Evolutionary conservation across 2,329 filamentous ascomycete species (phyloP).

Genomic region (Parastagonospora avenae): DNA sequence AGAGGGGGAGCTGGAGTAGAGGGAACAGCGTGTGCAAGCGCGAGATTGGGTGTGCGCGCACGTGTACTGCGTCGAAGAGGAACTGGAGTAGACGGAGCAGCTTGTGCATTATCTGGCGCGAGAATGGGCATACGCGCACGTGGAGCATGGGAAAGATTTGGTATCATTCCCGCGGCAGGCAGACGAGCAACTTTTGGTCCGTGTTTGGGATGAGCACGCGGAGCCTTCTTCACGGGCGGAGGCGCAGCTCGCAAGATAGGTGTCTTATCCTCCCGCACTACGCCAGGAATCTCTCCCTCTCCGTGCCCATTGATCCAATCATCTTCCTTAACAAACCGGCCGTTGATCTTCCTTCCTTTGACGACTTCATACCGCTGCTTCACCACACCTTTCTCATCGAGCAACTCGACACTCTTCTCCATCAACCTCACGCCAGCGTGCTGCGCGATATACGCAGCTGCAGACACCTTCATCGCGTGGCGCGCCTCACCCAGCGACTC

Average conservation of each 20-base stretch:
- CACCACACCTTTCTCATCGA: not conserved
- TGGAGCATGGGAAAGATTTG: too few relatives aligned
- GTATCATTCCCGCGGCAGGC: too few relatives aligned
- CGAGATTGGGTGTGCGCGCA: too few relatives aligned
- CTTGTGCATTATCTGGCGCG: too few relatives aligned
- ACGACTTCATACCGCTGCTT: slow-evolving; percentile 1
- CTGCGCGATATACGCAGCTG: not conserved
- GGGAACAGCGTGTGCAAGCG: too few relatives aligned
- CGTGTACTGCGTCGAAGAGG: too few relatives aligned
- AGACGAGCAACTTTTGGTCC: too few relatives aligned
- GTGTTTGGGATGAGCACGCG: too few relatives aligned
- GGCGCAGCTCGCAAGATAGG: too few relatives aligned
- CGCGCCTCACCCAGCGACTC: slow-evolving; percentile 2
- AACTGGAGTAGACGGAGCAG: too few relatives aligned
- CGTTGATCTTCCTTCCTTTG: not conserved
- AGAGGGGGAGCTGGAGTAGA: too few relatives aligned
- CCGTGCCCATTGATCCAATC: not conserved
- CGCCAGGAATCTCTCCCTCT: not conserved
- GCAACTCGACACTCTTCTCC: slow-evolving; percentile 4
- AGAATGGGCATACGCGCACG: too few relatives aligned
- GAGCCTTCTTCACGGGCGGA: not conserved
- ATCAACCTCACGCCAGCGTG: not conserved
- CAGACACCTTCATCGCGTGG: slow-evolving; percentile 5
- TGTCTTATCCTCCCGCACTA: not conserved
- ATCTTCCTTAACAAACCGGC: not conserved